phyloP scores from a whole-genome alignment of 495 filamentous ascomycete species.

The Pyronema omphalodes region DNA sequence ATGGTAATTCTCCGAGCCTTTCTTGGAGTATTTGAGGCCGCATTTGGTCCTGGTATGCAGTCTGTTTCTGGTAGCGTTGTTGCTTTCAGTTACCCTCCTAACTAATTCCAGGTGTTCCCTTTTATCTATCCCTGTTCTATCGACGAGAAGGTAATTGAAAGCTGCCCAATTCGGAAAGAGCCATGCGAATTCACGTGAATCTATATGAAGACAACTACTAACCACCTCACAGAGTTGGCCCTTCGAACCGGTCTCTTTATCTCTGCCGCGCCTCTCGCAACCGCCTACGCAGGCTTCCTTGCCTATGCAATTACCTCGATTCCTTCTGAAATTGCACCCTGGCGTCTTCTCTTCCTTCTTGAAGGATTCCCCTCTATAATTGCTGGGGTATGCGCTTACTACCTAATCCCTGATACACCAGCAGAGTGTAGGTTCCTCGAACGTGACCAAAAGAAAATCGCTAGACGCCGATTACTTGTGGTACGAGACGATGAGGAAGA shows the following conservation, averaged over 20 bases:
- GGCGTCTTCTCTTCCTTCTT: constrained; percentile 67
- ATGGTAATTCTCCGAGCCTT: constrained; percentile 52
- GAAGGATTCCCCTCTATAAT: constrained; percentile 59
- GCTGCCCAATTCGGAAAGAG: neutral
- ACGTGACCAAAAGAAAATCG: constrained; percentile 47
- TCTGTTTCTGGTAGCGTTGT: neutral
- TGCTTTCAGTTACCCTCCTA: neutral
- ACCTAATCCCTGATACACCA: constrained; percentile 53
- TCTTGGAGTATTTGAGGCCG: constrained; percentile 48
- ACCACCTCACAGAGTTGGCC: constrained; percentile 40
- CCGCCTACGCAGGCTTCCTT: constrained; percentile 63
- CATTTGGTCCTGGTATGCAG: constrained; percentile 37
- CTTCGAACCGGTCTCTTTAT: constrained; percentile 60
- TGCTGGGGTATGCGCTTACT: constrained; percentile 47
- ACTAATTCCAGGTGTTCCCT: constrained; percentile 37
- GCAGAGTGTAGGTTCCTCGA: constrained; percentile 50
- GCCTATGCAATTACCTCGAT: constrained; percentile 70
- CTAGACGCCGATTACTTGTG: constrained; percentile 43
- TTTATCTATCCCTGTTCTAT: constrained; percentile 70
- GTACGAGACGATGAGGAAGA: constrained; percentile 43
- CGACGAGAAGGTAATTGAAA: constrained; percentile 32
- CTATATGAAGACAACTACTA: neutral
- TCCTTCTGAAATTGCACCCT: constrained; percentile 45
- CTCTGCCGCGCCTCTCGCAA: constrained; percentile 61
- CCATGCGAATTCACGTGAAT: neutral